phyloP scores from a whole-genome alignment of 176 grass and related monocot genomes.

The Oryza australiensis region DNA sequence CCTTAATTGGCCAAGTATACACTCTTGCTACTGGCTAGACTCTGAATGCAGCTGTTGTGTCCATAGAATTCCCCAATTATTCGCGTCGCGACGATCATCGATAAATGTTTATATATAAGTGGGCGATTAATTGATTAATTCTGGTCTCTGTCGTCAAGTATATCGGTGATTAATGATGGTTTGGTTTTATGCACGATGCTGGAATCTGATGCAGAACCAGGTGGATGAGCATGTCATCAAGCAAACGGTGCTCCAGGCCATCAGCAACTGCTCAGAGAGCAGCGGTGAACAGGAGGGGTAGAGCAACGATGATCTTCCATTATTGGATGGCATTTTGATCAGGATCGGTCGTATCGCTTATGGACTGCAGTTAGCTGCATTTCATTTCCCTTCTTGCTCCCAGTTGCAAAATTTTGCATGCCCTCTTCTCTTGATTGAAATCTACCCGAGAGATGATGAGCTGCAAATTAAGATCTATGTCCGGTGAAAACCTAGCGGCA shows the following conservation, averaged over 20 bases:
- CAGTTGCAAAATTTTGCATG: not conserved
- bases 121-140: not conserved
- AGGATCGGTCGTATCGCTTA: not conserved
- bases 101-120: not conserved
- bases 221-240: slow-evolving; percentile 59
- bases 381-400: not conserved
- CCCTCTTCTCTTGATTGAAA: not conserved
- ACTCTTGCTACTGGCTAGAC: not conserved
- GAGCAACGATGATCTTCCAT: not conserved
- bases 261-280: slow-evolving; percentile 46
- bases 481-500: not conserved
- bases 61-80: slow-evolving; percentile 4
- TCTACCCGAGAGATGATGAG: not conserved
- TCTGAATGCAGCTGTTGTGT: not conserved
- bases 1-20: not conserved
- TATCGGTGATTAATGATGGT: not conserved
- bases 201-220: slow-evolving; percentile 44
- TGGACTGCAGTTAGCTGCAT: not conserved
- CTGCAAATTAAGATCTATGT: not conserved
- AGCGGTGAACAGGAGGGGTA: not conserved
- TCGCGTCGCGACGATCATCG: not conserved
- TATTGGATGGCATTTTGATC: not conserved
- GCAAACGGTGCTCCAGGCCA: slow-evolving; percentile 75
- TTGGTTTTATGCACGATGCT: not conserved
- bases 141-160: not conserved